Percentiles rank a stretch among this genome's conserved stretches.
Conservation (phyloP, 2,329 filamentous ascomycete species). For the Diplodia corticola region DNA sequence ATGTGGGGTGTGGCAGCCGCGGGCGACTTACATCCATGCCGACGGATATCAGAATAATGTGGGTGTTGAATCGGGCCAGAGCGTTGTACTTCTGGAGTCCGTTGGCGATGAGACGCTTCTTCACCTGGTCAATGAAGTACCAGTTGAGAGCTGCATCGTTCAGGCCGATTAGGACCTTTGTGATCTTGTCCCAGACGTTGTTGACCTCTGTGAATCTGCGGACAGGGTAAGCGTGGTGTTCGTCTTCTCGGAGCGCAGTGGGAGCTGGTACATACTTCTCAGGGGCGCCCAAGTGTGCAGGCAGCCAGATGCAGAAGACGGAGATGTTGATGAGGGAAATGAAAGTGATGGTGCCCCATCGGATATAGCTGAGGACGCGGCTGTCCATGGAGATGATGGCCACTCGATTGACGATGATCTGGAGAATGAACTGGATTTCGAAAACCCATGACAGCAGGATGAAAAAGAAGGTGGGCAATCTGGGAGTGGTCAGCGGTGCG, state of each 20-base stretch:
- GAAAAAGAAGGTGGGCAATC: constrained; percentile 22
- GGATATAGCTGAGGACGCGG: constrained; percentile 25
- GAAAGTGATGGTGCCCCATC: constrained; percentile 26
- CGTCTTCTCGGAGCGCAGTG: no score
- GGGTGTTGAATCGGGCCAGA: constrained; percentile 32
- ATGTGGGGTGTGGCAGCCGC: rapidly evolving
- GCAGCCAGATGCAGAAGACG: constrained; percentile 35
- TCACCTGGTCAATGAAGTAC: constrained; percentile 33
- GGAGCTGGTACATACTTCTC: constrained; percentile 23
- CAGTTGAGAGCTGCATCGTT: constrained; percentile 32
- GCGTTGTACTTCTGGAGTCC: constrained; percentile 33
- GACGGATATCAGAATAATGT: constrained; percentile 32
- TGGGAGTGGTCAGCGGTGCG: neutral
- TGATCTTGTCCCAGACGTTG: constrained; percentile 24
- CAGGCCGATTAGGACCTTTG: constrained; percentile 31
- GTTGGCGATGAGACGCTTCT: constrained; percentile 30
- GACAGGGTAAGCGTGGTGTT: neutral
- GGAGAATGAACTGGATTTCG: constrained; percentile 37
- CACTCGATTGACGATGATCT: constrained; percentile 36
- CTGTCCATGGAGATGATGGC: constrained; percentile 29
- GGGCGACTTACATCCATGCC: constrained; percentile 29
- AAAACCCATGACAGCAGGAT: constrained; percentile 45
- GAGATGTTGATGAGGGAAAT: constrained; percentile 35
- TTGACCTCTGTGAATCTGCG: constrained; percentile 27
- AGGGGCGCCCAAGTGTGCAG: constrained; percentile 31